These are phyloP conservation scores for Rhinocladiella mackenziei DNA, from an alignment of 2,329 filamentous ascomycete genomes.

Conservation along the genomic window DNA sequence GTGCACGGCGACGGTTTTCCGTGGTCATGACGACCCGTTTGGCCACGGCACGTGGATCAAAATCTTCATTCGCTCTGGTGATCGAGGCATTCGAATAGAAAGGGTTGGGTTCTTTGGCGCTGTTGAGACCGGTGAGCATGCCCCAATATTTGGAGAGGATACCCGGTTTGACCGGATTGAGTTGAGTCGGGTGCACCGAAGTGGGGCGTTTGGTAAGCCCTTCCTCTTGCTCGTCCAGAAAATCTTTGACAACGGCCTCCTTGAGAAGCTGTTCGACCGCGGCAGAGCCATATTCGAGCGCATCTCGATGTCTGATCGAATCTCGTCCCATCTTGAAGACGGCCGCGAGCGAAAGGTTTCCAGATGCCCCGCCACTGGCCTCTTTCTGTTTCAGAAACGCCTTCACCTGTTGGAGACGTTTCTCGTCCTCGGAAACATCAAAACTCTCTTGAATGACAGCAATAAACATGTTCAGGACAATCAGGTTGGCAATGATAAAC, in stretches of 20 bases:
- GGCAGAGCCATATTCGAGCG: slow-evolving; percentile 84
- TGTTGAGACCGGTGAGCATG: slow-evolving; percentile 54
- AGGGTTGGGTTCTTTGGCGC: slow-evolving; percentile 77
- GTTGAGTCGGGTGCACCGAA: slow-evolving; percentile 35
- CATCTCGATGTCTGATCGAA: slow-evolving; percentile 66
- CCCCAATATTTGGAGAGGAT: slow-evolving; percentile 59
- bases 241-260: slow-evolving; percentile 90
- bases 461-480: slow-evolving; percentile 99
- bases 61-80: slow-evolving; percentile 66
- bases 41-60: slow-evolving; percentile 84
- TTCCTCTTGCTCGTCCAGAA: slow-evolving; percentile 69
- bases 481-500: slow-evolving; percentile 94
- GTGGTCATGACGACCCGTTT: slow-evolving; percentile 82
- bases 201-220: slow-evolving; percentile 29
- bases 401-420: slow-evolving; percentile 92
- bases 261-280: slow-evolving; percentile 96
- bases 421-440: slow-evolving; percentile 96
- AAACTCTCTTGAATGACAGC: slow-evolving; percentile 99
- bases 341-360: slow-evolving; percentile 71
- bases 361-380: slow-evolving; percentile 58
- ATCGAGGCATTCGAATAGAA: slow-evolving; percentile 83
- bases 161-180: slow-evolving; percentile 53
- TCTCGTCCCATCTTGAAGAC: slow-evolving; percentile 63
- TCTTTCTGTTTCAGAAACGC: slow-evolving; percentile 91
- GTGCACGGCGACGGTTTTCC: slow-evolving; percentile 76